Percentiles rank a stretch among this genome's conserved stretches.
These are phyloP conservation scores for Nepenthes alata DNA, from an alignment of 179 eudicot genomes.

Conservation along the genomic window DNA sequence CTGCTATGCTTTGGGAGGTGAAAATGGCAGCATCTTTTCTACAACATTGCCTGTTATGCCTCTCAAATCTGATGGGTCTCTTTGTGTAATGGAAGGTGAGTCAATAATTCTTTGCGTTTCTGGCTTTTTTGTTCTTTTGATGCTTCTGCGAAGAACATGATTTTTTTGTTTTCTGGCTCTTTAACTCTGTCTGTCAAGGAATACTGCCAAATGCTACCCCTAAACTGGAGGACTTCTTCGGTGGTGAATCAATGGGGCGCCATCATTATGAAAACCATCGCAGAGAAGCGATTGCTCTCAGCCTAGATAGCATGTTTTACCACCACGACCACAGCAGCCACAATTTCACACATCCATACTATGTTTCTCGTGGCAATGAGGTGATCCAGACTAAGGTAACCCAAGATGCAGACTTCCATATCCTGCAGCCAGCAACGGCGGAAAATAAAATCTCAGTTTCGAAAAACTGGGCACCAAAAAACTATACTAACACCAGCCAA, in stretches of 20 bases:
- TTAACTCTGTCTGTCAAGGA: constrained; percentile 18
- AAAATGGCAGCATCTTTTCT: constrained; percentile 16
- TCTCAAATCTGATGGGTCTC: constrained; percentile 36
- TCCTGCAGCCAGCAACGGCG: constrained; percentile 1
- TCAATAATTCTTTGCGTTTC: constrained; percentile 7
- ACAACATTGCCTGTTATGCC: constrained; percentile 28
- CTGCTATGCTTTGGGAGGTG: constrained; percentile 12
- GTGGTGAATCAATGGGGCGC: constrained; percentile 14
- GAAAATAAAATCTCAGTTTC: constrained; percentile 8
- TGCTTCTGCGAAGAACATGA: not conserved
- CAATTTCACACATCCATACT: not conserved
- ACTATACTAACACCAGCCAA: constrained; percentile 12
- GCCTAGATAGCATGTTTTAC: not conserved
- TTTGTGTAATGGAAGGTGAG: constrained; percentile 50
- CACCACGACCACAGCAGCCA: not conserved
- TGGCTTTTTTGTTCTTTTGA: not conserved
- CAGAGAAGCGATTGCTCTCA: not conserved
- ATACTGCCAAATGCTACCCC: constrained; percentile 20
- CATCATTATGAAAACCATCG: constrained; percentile 12
- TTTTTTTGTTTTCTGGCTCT: not conserved
- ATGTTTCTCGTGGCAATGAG: not conserved
- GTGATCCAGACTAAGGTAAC: not conserved
- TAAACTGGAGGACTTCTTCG: constrained; percentile 30
- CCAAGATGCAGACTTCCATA: not conserved
- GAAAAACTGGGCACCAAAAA: constrained; percentile 19